Percentiles rank a stretch among this genome's conserved stretches.
Conservation (phyloP, 768 basidiomycete species). For the Pholiota molesta region DNA sequence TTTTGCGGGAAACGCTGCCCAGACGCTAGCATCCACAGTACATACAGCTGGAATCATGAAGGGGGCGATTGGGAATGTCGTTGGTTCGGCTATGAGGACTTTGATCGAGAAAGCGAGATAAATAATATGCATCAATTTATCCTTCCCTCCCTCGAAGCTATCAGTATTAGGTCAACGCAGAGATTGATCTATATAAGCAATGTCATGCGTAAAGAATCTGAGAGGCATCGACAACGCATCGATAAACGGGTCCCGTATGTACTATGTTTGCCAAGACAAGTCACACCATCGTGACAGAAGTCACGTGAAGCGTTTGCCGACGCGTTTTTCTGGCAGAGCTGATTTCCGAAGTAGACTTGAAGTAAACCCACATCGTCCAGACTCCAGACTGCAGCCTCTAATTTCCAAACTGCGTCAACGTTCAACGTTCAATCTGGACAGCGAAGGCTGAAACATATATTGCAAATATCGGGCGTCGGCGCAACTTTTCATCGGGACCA, state of each 20-base stretch:
- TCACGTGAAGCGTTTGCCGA: conserved; percentile 1
- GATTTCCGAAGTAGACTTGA: too few relatives aligned
- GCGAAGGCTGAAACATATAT: too few relatives aligned
- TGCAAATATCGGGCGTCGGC: too few relatives aligned
- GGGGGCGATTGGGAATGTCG: conserved; percentile 28
- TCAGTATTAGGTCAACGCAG: not conserved
- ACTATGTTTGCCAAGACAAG: not conserved
- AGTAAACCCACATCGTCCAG: not conserved
- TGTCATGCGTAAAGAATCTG: not conserved
- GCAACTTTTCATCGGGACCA: too few relatives aligned
- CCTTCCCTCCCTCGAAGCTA: not conserved
- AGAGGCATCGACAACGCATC: too few relatives aligned
- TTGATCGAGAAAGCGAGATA: conserved; percentile 17
- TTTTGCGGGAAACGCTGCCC: conserved; percentile 47
- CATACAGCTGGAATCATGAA: conserved; percentile 32
- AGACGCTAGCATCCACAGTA: conserved; percentile 41
- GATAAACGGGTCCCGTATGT: too few relatives aligned
- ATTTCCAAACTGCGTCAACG: too few relatives aligned
- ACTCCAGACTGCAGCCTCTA: too few relatives aligned
- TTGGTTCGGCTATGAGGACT: conserved; percentile 32
- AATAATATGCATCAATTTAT: not conserved
- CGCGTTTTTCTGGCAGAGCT: not conserved
- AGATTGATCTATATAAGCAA: not conserved
- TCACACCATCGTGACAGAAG: not conserved
- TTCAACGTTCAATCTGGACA: too few relatives aligned